Evolutionary conservation across 495 filamentous ascomycete species (phyloP), one percentile per base, ranked within the genome.

Genomic region (Evansstolkia leycettana): DNA sequence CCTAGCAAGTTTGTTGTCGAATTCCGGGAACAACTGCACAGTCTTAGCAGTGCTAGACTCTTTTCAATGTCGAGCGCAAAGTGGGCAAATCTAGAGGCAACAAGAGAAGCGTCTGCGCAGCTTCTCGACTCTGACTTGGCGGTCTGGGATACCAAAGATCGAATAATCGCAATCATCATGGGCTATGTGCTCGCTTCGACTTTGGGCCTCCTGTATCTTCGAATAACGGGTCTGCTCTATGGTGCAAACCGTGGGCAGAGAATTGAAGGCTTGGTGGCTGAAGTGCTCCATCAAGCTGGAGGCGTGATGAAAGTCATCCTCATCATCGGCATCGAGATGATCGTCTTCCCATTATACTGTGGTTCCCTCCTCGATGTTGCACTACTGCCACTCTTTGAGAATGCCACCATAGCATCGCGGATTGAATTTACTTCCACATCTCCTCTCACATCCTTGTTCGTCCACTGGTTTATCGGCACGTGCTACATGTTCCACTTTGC

Each of bases 401-500:
- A 76, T 31, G 82, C 84, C 2, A 84, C 80, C 3, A 47, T 94
- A 16, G 64, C 69, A 30, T 84, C 83, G 0, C 74, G 90, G 14
- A 55, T 94, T 24, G 57, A 72, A 5, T 95, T 92, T 46, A 83
- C 82, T 17, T 54, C 75, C 23, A 62, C 71, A 23, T 82, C 77
- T 39, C 88, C 89, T 0, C 65, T 85, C 28, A 94, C 85, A 0
- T 92, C 84, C 5, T 73, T 88, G 13, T 99, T 99, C 50, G 80
- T 96, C 15, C 90, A 99, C 56, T 99, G 90, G 90, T 99, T 99
- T 53, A 77, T 94, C 32, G 90, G 90, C 14, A 99, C 90, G 5
- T 94, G 87, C 43, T 99, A 99, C 58, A 99, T 99, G 90, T 99
- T 99, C 57, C 90, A 99, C 52, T 99, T 99, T 53, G 90, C 90